Base-by-base conservation (phyloP, 2,329 filamentous ascomycete species). In the Aureobasidium sp. region DNA sequence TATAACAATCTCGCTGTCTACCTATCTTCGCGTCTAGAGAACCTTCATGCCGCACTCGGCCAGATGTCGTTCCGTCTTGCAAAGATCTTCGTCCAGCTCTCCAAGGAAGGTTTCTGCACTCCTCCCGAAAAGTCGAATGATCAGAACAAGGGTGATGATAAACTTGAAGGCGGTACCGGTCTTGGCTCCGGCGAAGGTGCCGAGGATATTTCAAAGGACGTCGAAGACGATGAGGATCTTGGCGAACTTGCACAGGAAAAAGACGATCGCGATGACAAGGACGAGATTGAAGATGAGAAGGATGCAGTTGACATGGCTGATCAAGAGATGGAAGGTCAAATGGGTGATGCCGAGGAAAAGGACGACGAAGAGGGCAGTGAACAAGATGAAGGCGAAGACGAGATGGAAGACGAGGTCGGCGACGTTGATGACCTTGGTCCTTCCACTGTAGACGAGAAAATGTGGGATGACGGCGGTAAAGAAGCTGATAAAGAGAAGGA, bases 201-300 rank as follows among this genome's bases (percentile, higher is more conserved):
- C 4, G 90, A 98, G 66, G 91, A 98, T 68, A 97, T 98, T 59
- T 97, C 90, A 70, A 97, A 98, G 66, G 93, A 98, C 63, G 86
- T 98, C 41, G 83, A 88, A 58, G 85, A 91, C 14, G 91, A 98
- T 56, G 93, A 99, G 67, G 90, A 98, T 65, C 73, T 98, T 4
- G 83, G 87, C 0, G 93, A 98, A 60, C 75, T 98, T 39, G 91
- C 93, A 0, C 88, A 96, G 66, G 86, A 96, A 63, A 85, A 88
- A 40, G 70, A 86, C 58, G 74, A 80, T 32, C 71, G 74, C 35
- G 67, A 74, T 17, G 71, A 73, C 10, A 77, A 75, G 1, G 57
- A 57, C 2, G 84, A 87, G 14, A 85, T 90, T 52, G 84, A 90
- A 59, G 83, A 90, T 60, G 81, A 91, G 64, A 82, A 90, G 61